Percentiles rank a stretch among this genome's conserved stretches.
Conservation (phyloP, 495 filamentous ascomycete species). For the Entonaema liquescens region DNA sequence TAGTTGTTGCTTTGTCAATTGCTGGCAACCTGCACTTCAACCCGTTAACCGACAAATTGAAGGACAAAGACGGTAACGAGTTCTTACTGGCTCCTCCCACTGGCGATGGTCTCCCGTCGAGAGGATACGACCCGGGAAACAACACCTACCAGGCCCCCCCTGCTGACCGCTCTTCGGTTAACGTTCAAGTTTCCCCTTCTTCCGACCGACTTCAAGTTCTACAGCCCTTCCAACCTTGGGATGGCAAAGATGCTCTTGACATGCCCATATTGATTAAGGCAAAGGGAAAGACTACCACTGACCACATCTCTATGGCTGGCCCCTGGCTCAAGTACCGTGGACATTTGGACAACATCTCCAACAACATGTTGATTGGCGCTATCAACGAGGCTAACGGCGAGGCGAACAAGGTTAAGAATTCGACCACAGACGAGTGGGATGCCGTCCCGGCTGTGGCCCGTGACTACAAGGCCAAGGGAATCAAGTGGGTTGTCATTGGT, state of each 20-base stretch:
- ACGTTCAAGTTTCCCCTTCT: slow-evolving; percentile 84
- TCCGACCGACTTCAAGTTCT: slow-evolving; percentile 96
- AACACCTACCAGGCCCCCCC: slow-evolving; percentile 98
- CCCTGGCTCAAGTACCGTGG: slow-evolving; percentile 99
- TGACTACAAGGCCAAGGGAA: slow-evolving; percentile 96
- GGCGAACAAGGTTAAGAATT: slow-evolving; percentile 98
- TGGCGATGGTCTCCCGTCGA: slow-evolving; percentile 80
- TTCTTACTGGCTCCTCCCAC: slow-evolving; percentile 83
- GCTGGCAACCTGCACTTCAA: slow-evolving; percentile 96
- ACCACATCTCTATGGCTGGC: slow-evolving; percentile 99
- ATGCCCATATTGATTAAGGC: slow-evolving; percentile 97
- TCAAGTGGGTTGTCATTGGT: slow-evolving; percentile 97
- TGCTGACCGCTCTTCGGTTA: slow-evolving; percentile 72
- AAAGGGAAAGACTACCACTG: slow-evolving; percentile 98
- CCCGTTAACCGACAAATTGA: slow-evolving; percentile 90
- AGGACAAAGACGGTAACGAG: slow-evolving; percentile 97
- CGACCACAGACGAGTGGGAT: slow-evolving; percentile 80
- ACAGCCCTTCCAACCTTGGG: slow-evolving; percentile 84
- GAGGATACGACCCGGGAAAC: slow-evolving; percentile 90
- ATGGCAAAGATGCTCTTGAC: slow-evolving; percentile 90
- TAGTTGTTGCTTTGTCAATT: slow-evolving; percentile 90
- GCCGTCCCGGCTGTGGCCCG: slow-evolving; percentile 93
- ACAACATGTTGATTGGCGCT: slow-evolving; percentile 99
- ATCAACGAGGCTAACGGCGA: slow-evolving; percentile 95
- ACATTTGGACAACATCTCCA: slow-evolving; percentile 99